Evolutionary conservation across 441 rosid species (phyloP), one percentile per base, ranked within the genome.

Genomic region (Eruca vesicaria): DNA sequence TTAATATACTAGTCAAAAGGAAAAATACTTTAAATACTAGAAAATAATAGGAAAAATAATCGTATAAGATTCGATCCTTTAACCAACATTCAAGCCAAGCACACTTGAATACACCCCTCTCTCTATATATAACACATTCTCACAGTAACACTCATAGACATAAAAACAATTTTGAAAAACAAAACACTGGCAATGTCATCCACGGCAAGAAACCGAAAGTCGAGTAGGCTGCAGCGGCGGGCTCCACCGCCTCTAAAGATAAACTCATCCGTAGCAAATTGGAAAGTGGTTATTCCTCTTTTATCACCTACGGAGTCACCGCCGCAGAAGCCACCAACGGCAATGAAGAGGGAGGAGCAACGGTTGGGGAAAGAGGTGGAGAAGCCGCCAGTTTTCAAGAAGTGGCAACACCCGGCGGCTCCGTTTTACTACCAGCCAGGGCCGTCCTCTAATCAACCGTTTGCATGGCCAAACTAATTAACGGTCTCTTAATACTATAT

Each of bases 361-460:
- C 79, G 78, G 58, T 68, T 78, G 77, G 45, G 78, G 66, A 53
- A 41, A 78, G 38, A 78, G 75, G 41, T 63, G 14, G 85, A 83
- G 73, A 86, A 82, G 80, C 71, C 35, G 35, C 71, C 41, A 52
- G 87, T 80, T 14, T 87, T 84, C 74, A 92, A 87, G 80, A 89
- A 82, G 80, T 92, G 98, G 98, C 92, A 90, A 71, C 97, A 94
- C 32, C 97, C 98, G 26, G 97, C 97, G 48, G 90, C 92, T 14
- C 97, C 98, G 26, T 84, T 92, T 63, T 82, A 84, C 41, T 85
- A 80, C 76, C 89, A 92, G 56, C 65, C 89, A 67, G 68, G 78
- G 0, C 35, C 83, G 73, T 74, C 83, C 9, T 76, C 81, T 21
- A 77, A 67, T 60, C 88, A 85, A 31, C 77, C 87, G 5, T 86